Base-by-base conservation (phyloP, 495 filamentous ascomycete species). In the Penicillium mononematosum region DNA sequence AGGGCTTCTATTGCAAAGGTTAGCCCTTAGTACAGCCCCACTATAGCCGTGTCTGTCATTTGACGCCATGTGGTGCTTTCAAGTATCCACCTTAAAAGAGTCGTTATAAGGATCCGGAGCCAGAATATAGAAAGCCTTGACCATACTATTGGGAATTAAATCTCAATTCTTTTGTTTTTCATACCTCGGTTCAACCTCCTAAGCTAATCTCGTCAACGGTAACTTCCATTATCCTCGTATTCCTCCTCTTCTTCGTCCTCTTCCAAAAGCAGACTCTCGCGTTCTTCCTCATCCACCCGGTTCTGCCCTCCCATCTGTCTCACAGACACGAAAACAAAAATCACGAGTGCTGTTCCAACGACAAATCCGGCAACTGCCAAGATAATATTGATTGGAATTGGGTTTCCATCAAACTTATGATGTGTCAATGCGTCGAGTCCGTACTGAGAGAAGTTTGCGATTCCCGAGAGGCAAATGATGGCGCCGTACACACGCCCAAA, bases 401-500 rank as follows among this genome's bases (percentile, higher is more conserved):
- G 93, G 67, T 97, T 79, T 25, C 81, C 83, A 16, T 76, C 41
- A 59, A 92, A 96, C 0, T 75, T 76, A 36, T 80, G 75, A 61
- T 96, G 89, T n/a, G 90, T 91, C 53, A 92, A 56, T 53, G 85
- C 86, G 67, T 96, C 93, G 17, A 97, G 74, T 0, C 81, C 88
- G 14, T 85, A 86, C 70, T 96, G 92, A 6, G 80, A 83, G 66
- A 98, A 92, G 69, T 95, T 96, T 53, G 91, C 77, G 4, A 98
- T 68, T 19, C 93, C 93, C 0, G 91, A 86, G 12, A 94, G 70
- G 64, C 92, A 96, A 57, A 96, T 96, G 61, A 96, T 88, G 3
- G 90, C 80, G 8, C 93, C 93, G 70, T 97, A 96, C 39, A 98
- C 90, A 25, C 87, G 93, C 27, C 92, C 92, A 59, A 96, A 97